A percentile compares a stretch with the other conserved stretches of the same genome.
Evolutionary conservation across 768 basidiomycete species (phyloP).

Genomic region (Suillus spraguei): DNA sequence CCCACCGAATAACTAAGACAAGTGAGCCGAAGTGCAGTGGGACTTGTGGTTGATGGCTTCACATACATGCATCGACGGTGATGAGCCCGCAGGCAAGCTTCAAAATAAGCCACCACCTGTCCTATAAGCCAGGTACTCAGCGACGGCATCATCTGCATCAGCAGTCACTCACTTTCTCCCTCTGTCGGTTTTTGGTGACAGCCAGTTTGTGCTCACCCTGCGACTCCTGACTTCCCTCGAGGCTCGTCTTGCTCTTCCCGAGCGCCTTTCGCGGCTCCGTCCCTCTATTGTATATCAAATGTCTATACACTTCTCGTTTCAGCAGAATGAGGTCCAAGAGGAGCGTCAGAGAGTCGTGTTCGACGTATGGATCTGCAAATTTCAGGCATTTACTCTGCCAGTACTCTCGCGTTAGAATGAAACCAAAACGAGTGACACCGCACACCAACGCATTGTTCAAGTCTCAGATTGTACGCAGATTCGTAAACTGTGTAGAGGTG

Average conservation of each 20-base stretch:
- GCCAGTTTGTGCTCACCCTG: background rate
- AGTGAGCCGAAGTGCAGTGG: conserved; percentile 9
- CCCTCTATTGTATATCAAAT: conserved; percentile 81
- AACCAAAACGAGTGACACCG: conserved; percentile 1
- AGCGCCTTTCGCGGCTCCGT: conserved; percentile 56
- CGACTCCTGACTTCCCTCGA: background rate
- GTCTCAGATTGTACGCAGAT: conserved; percentile 73
- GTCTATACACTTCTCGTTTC: conserved; percentile 80
- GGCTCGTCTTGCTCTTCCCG: conserved; percentile 16
- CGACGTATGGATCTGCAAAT: conserved; percentile 88
- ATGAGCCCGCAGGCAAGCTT: conserved; percentile 61
- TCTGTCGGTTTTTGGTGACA: conserved; percentile 10
- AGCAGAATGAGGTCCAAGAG: conserved; percentile 81
- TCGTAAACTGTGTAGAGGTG: conserved; percentile 84
- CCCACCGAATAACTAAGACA: conserved; percentile 74
- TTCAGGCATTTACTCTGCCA: conserved; percentile 55
- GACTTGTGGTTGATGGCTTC: conserved; percentile 4
- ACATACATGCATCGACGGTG: conserved; percentile 73
- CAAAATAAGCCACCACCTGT: conserved; percentile 60
- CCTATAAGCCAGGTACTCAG: conserved; percentile 36
- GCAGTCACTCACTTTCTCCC: conserved; percentile 29
- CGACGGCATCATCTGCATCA: background rate
- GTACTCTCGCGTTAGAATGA: conserved; percentile 13
- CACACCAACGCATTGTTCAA: conserved; percentile 79
- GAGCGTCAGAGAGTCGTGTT: conserved; percentile 74